Percentiles rank a stretch among this genome's conserved stretches.
Evolutionary conservation across 306 rosid genomes (phyloP).

Genomic region (Abrus precatorius): DNA sequence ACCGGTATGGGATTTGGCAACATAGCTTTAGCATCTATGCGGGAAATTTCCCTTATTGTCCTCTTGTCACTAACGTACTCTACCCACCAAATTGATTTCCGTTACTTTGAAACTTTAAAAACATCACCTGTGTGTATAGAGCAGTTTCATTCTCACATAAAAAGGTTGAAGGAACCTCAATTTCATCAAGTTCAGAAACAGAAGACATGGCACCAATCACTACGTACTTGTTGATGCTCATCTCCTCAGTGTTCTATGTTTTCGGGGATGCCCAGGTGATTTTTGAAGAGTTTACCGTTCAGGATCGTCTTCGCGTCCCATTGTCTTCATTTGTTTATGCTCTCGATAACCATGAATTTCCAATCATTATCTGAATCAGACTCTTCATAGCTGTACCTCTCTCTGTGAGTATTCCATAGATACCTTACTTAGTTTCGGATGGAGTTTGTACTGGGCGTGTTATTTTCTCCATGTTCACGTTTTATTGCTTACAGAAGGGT

Average conservation of each 20-base stretch:
- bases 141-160: background rate
- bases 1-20: background rate
- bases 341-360: slow-evolving; percentile 37
- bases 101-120: background rate
- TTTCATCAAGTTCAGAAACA: background rate
- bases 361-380: slow-evolving; percentile 26
- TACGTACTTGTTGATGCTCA: slow-evolving; percentile 32
- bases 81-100: slow-evolving; percentile 5
- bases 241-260: slow-evolving; percentile 45
- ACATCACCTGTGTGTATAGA: background rate
- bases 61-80: background rate
- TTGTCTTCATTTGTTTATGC: slow-evolving; percentile 12
- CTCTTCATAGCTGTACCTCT: no score
- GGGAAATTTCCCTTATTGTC: slow-evolving; percentile 43
- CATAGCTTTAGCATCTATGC: background rate
- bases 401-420: no score
- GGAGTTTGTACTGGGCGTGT: no score
- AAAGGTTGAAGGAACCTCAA: no score
- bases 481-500: no score
- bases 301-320: background rate
- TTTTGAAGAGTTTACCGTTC: slow-evolving; percentile 16
- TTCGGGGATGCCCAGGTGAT: slow-evolving; percentile 34
- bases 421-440: no score
- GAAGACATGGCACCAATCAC: slow-evolving; percentile 51
- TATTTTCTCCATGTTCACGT: no score